Percentiles rank a stretch among this genome's conserved stretches.
These are phyloP conservation scores for Henckelia pumila DNA, from an alignment of 257 asterid species.

Conservation along the genomic window DNA sequence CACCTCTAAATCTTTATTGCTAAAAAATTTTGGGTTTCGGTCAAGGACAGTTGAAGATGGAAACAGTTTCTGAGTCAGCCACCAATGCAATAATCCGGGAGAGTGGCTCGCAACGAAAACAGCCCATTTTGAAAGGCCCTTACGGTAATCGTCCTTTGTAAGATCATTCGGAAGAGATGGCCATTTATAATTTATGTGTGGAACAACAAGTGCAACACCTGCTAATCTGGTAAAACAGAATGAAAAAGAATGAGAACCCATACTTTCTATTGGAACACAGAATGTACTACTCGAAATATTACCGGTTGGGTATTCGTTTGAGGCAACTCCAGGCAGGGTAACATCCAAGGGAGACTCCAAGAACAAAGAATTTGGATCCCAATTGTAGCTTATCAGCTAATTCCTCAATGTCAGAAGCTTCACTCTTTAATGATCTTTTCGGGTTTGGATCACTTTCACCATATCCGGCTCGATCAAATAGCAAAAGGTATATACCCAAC, in stretches of 20 bases:
- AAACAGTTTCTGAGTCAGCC: conserved; percentile 82
- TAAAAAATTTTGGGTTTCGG: conserved; percentile 64
- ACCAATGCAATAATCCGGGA: conserved; percentile 76
- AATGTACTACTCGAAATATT: conserved; percentile 2
- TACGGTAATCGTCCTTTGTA: conserved; percentile 66
- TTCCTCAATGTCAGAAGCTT: conserved; percentile 83
- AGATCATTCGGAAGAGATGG: conserved; percentile 70
- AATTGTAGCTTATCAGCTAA: conserved; percentile 69
- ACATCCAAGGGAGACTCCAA: conserved; percentile 83
- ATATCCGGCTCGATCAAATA: conserved; percentile 89
- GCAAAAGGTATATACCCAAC: conserved; percentile 55
- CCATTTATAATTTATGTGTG: conserved; percentile 80
- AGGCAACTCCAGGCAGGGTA: conserved; percentile 85
- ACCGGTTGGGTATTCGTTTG: conserved; percentile 70
- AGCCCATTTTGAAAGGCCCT: conserved; percentile 57
- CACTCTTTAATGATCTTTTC: conserved; percentile 65
- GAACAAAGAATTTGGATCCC: conserved; percentile 64
- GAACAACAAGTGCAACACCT: conserved; percentile 77
- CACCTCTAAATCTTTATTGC: conserved; percentile 68
- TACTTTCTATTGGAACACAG: conserved; percentile 1
- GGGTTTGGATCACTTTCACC: conserved; percentile 93
- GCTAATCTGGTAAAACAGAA: conserved; percentile 59
- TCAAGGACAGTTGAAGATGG: conserved; percentile 85
- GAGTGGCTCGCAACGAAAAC: conserved; percentile 46
- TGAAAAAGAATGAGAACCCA: conserved; percentile 6